A percentile compares a stretch with the other conserved stretches of the same genome.
These are phyloP conservation scores for Colletotrichum musae DNA, from an alignment of 2,329 filamentous ascomycete genomes.

Conservation along the genomic window DNA sequence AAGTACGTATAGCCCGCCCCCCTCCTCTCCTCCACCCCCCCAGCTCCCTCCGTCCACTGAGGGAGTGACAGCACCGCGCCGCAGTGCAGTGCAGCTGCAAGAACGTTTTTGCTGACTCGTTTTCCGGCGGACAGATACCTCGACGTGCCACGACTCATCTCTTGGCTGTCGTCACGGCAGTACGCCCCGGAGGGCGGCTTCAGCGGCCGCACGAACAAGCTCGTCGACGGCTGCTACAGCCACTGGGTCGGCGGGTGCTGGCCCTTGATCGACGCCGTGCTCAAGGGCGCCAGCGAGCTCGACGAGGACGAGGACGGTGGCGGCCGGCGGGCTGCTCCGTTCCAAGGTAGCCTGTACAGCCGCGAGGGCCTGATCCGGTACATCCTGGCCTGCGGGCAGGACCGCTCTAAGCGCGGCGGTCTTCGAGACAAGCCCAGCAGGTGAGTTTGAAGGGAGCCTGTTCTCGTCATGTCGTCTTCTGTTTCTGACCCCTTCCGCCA, in stretches of 20 bases:
- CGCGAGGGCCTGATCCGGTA: slow-evolving; percentile 90
- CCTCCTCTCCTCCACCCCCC: neutral
- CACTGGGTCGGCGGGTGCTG: slow-evolving; percentile 98
- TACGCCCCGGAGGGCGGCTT: slow-evolving; percentile 94
- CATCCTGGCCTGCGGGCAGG: slow-evolving; percentile 90
- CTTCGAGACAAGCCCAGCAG: slow-evolving; percentile 94
- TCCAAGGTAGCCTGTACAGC: slow-evolving; percentile 75
- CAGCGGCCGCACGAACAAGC: slow-evolving; percentile 94
- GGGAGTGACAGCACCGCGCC: slow-evolving; percentile 52
- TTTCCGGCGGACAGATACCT: slow-evolving; percentile 71
- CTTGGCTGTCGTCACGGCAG: slow-evolving; percentile 92
- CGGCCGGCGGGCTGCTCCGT: slow-evolving; percentile 43
- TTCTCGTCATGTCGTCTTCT: slow-evolving; percentile 4
- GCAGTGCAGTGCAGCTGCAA: slow-evolving; percentile 16
- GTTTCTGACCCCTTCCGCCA: slow-evolving; percentile 49
- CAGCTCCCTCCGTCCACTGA: slow-evolving; percentile 49
- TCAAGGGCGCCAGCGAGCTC: slow-evolving; percentile 65
- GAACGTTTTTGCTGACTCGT: neutral
- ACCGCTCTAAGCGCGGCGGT: slow-evolving; percentile 78
- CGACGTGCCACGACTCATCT: slow-evolving; percentile 81
- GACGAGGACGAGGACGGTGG: slow-evolving; percentile 46
- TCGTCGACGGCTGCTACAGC: slow-evolving; percentile 98
- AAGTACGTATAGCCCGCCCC: slow-evolving; percentile 66
- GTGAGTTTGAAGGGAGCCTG: slow-evolving; percentile 63
- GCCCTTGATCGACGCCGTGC: slow-evolving; percentile 87